Base-by-base conservation (phyloP, 1,284 basidiomycete species). In the Pseudozyma tsukubaensis region DNA sequence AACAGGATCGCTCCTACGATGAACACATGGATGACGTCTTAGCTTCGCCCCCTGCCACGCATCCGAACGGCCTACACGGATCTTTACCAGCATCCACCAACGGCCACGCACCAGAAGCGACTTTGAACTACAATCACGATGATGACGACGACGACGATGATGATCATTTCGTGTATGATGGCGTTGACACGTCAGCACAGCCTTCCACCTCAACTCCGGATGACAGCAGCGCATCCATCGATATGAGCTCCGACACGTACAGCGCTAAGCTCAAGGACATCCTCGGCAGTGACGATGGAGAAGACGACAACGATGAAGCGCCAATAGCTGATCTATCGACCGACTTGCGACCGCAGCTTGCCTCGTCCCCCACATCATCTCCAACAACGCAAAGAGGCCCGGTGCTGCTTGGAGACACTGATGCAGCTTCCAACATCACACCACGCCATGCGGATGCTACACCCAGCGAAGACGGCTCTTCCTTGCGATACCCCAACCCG, bases 81-180 rank as follows among this genome's bases (percentile, higher is more conserved):
- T 12, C 37, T n/a, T n/a, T 29, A 39, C 32, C 16, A 1, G n/a
- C 55, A 36, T 64, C 55, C 2, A 49, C 50, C 8, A 12, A 49
- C 16, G 54, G 44, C 24, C 1, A 34, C 32, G 0, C 4, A 16
- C 18, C 58, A 11, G 4, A 49, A 63, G 24, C 24, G 24, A 29
- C 24, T 29, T 29, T 29, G 12, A 48, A 24, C 24, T 36, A 9
- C 13, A 49, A 36, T 13, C 13, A 57, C 1, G 24, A 52, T 13
- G 86, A 85, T 3, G 86, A 87, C 18, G 89, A 88, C 10, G 88
- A 88, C 16, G 83, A 82, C 2, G 87, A 88, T 9, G 90, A 89
- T 10, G 89, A 89, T 47, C 89, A 86, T 1, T 93, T 93, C 76
- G 72, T 92, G 44, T 93, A 93, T 78, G 87, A 87, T 21, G 92